Base-by-base conservation (phyloP, 2,329 filamentous ascomycete species). In the Ascochyta lentis region DNA sequence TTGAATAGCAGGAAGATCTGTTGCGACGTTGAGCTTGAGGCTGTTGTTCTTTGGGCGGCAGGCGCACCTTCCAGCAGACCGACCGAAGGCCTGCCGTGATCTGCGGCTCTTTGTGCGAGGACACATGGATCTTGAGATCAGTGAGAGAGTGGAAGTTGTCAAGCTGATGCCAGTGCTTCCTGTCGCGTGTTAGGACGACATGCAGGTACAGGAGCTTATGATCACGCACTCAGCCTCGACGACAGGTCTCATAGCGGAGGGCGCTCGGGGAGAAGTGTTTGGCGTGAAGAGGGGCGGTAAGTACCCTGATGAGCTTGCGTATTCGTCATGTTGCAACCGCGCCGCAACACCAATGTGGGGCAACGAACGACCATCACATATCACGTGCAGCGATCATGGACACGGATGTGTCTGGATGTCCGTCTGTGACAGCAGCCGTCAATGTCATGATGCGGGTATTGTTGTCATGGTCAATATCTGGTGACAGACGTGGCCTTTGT, bases 1-100 rank as follows among this genome's bases (percentile, higher is more conserved):
- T 89, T 86, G 71, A 92, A 94, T 27, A 96, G 81, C 41, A 97
- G 80, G 73, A 97, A 96, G 34, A 86, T 85, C 91, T 94, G 64
- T 63, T 4, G 3, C 4, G 34, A n/a, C 15, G 42, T 46, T 60
- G 35, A 61, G 58, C 39, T 49, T 7, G 27, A 34, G 16, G 16
- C 26, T n/a, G n/a, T 23, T 5, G 13, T 42, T 22, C 48, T 8
- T 26, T 24, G 46, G 29, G 37, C 23, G 13, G 3, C 9, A 38
- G 9, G 33, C 65, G 66, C 71, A 89, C 90, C 86, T 96, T 97
- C 94, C 94, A 98, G 76, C 90, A 96, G 34, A 96, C 84, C 3
- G 94, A 97, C 52, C 93, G 87, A 61, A 92, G 85, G 13, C 91
- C 92, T 42, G 86, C 83, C 78, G 72, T 83, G 27, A 75, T 69